Evolutionary conservation across 805 yeast species (phyloP), one percentile per base, ranked within the genome.

Genomic region (Clavispora asparagi): DNA sequence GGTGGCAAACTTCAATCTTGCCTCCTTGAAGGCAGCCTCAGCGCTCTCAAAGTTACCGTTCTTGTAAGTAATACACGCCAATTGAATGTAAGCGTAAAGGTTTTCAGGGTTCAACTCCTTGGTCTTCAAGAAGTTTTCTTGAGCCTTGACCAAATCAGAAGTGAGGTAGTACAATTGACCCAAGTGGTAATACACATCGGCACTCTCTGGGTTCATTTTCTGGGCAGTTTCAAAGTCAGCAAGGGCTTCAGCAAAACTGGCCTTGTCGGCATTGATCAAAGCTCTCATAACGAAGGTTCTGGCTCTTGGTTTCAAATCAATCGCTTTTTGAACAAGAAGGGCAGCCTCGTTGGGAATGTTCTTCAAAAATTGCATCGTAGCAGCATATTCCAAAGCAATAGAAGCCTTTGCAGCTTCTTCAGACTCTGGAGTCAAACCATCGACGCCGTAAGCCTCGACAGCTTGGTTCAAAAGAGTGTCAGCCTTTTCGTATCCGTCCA

Each of bases 1-100:
- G 23, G 91, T 79, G 56, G 96, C 91, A 79, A 88, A 88, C 64
- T 77, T 77, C 64, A 76, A 73, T 60, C 79, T 81, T 32, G 92
- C 89, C 50, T 77, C 82, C 50, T 78, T 76, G 69, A 89, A 89
- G 48, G 77, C 69, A 53, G 77, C 75, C 62, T 80, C 83, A 55
- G 92, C 82, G 43, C 75, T 79, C 32, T 71, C 76, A 44, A 73
- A 64, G 39, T 78, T 70, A 44, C 86, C 87, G 63, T 79, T 79
- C 73, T 90, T 87, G 78, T 91, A 91, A 51, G 86, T 81, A 58
- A 91, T 81, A 67, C 97, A 94, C 32, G 97, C 98, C 54, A 87
- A 75, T 74, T 92, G 99, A 62, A 94, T 87, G 69, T 83, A 85
- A 40, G 97, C 83, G 60, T 83, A 87, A 48, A 89, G 82, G 64